Evolutionary conservation across 257 asterid species (phyloP), one percentile per base, ranked within the genome.

Genomic region (Nicotiana paniculata): DNA sequence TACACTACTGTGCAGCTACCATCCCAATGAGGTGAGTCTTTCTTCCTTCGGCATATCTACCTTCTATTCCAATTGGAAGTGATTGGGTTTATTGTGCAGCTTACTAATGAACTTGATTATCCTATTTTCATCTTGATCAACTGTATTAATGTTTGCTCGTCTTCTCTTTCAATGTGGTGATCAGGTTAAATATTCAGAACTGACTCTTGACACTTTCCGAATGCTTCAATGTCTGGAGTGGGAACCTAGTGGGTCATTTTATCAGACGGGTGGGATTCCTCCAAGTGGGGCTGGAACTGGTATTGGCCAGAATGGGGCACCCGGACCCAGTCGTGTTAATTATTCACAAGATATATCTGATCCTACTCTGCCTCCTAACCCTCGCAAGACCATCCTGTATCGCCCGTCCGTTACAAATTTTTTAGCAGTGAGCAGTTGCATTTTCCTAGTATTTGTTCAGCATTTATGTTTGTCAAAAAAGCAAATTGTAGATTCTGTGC

Each of bases 221-320:
- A 96, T 96, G 95, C 93, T 96, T 66, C 99, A 96, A 80, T 86
- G 90, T 87, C 90, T 96, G 84, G 99, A 96, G 86, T 96, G 97
- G 99, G 99, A 96, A 89, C 98, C 98, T 55, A 90, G 97, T 82
- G 99, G 99, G 85, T 92, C 97, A 30, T 92, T 96, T 90, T 96
- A 92, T 86, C 95, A 90, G 90, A 83, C 91, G 79, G 89, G 80
- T 87, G 86, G 81, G 68, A 85, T 87, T 86, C 83, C 88, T 84
- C 81, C 92, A 57, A 82, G 86, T 92, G 97, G 97, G 83, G 63
- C 86, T 83, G 93, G 86, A 77, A 82, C 92, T 81, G 85, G 87
- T 68, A 81, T 85, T 82, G 85, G 90, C 82, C 98, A 93, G 86
- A 93, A 90, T 92, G 99, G 97, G 88, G 89, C 90, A 81, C 88